phyloP scores from a whole-genome alignment of 805 yeast species.

The Jamesozyma rosinii region DNA sequence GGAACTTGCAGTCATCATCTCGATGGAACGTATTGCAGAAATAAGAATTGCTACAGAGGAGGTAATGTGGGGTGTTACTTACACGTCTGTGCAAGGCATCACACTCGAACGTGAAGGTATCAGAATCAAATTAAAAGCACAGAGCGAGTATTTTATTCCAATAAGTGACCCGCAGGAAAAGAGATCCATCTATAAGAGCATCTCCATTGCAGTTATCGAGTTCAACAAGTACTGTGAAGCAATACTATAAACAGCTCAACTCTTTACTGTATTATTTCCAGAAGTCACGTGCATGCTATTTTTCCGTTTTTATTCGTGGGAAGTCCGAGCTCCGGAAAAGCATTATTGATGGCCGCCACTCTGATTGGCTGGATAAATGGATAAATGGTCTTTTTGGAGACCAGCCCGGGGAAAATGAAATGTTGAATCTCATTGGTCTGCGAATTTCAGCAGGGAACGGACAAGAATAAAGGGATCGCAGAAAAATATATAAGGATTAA shows the following conservation, averaged over 20 bases:
- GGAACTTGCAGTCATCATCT: slow-evolving; percentile 66
- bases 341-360: background rate
- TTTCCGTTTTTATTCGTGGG: background rate
- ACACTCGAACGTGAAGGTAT: slow-evolving; percentile 75
- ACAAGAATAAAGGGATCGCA: background rate
- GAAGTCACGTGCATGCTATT: background rate
- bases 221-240: slow-evolving; percentile 66
- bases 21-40: slow-evolving; percentile 60
- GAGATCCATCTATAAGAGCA: slow-evolving; percentile 56
- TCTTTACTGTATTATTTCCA: background rate
- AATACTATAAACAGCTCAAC: slow-evolving; percentile 22
- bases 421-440: background rate
- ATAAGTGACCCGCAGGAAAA: slow-evolving; percentile 59
- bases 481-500: background rate
- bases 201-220: slow-evolving; percentile 72
- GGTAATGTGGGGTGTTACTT: slow-evolving; percentile 63
- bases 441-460: background rate
- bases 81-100: slow-evolving; percentile 57
- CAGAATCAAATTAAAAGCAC: slow-evolving; percentile 49
- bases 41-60: slow-evolving; percentile 52
- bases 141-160: slow-evolving; percentile 70
- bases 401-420: background rate
- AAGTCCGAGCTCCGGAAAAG: background rate
- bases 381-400: background rate
- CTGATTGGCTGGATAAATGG: background rate